Evolutionary conservation across 2,329 filamentous ascomycete species (phyloP).

Genomic region (Hypocrella siamensis): DNA sequence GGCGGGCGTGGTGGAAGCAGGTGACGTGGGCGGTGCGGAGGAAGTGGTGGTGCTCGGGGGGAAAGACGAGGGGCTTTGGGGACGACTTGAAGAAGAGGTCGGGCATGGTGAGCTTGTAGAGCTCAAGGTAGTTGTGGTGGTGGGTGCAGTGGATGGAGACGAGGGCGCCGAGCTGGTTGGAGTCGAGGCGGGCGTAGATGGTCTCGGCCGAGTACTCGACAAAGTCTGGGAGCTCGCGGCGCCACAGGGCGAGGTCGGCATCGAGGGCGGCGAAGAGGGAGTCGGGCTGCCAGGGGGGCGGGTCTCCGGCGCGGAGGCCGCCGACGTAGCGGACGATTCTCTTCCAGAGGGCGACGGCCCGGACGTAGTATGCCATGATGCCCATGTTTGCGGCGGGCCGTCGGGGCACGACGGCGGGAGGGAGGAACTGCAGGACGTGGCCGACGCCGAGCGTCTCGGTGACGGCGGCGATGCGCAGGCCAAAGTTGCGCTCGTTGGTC

Average conservation of each 20-base stretch:
- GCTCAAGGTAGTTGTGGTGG: slow-evolving; percentile 27
- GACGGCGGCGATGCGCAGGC: slow-evolving; percentile 22
- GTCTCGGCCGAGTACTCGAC: slow-evolving; percentile 26
- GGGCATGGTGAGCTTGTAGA: slow-evolving; percentile 30
- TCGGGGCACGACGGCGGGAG: slow-evolving; percentile 21
- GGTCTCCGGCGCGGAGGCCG: slow-evolving; percentile 19
- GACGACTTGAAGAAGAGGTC: slow-evolving; percentile 28
- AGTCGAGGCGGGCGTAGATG: slow-evolving; percentile 29
- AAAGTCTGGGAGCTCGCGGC: slow-evolving; percentile 24
- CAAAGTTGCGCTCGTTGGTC: slow-evolving; percentile 23
- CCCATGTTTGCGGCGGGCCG: slow-evolving; percentile 25
- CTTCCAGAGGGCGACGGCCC: slow-evolving; percentile 24
- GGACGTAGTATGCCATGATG: slow-evolving; percentile 27
- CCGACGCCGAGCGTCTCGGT: slow-evolving; percentile 24
- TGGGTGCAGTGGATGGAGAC: slow-evolving; percentile 30
- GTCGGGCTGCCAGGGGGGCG: slow-evolving; percentile 25
- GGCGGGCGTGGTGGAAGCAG: slow-evolving; percentile 21
- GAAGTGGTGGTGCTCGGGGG: slow-evolving; percentile 20
- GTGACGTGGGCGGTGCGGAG: slow-evolving; percentile 19
- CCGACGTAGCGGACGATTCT: slow-evolving; percentile 26
- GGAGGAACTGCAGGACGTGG: slow-evolving; percentile 22
- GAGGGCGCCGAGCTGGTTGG: slow-evolving; percentile 27
- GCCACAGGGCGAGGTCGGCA: slow-evolving; percentile 23
- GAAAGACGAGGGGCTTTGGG: slow-evolving; percentile 22
- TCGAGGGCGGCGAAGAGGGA: slow-evolving; percentile 26